Base-by-base conservation (phyloP, 768 basidiomycete genomes). In the Leccinum pellstonianum region DNA sequence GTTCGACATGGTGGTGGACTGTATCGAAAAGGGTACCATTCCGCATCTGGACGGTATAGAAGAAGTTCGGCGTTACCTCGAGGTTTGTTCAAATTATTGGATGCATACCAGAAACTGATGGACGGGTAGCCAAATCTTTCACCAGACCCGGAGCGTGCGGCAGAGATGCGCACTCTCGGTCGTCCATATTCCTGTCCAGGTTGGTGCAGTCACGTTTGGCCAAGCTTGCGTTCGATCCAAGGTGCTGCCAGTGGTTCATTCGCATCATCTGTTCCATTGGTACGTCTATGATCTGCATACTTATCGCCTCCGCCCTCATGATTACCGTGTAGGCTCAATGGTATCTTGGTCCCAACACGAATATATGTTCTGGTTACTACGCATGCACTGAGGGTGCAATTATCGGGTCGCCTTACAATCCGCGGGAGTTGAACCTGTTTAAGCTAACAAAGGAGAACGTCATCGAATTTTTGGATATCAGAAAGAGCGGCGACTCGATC, bases 391-490 rank as follows among this genome's bases (percentile, higher is more conserved):
- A 67, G 23, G 43, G 5, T 19, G 3, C 17, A 41, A 9, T 10
- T 17, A 58, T 67, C 38, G 66, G 49, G 11, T n/a, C 21, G 19
- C 35, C 55, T 29, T 61, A 64, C 46, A 46, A 52, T 31, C 51
- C 62, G 4, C 35, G 38, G 5, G 35, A 67, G 15, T 15, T 54
- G 51, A 60, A 66, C 4, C 54, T 37, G 19, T 67, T 58, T 48
- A 67, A 54, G 51, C 31, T 38, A 2, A 23, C 4, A 11, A 23
- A 1, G 4, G 35, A 27, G 11, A 52, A 11, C 17, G 12, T 68
- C 35, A 47, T 63, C 33, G 66, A 62, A 46, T 63, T 64, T 50
- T 58, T 68, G 23, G 62, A 68, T 37, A 46, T 62, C 37, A 21
- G 29, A 19, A 46, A 53, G 59, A 35, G 38, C 19, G 49, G 43